Evolutionary conservation across 2,329 filamentous ascomycete genomes (phyloP).

Genomic region (Colletotrichum liaoningense): DNA sequence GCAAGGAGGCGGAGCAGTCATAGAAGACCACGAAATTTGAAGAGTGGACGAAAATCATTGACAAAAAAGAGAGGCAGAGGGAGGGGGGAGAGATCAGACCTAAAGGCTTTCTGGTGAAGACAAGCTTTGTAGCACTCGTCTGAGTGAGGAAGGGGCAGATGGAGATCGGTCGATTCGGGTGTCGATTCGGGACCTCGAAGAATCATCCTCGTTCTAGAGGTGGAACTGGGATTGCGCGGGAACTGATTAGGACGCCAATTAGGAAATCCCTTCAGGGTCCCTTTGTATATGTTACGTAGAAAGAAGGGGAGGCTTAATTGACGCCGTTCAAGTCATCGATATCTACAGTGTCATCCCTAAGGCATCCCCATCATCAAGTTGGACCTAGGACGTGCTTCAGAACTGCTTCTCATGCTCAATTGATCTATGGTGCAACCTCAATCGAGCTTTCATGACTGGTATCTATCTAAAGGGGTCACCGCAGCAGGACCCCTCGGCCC

Average conservation of each 20-base stretch:
- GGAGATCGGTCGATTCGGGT: not conserved
- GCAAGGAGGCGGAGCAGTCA: slow-evolving; percentile 48
- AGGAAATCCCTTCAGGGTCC: not conserved
- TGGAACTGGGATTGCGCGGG: not conserved
- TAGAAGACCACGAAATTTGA: not conserved
- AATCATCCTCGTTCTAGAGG: not conserved
- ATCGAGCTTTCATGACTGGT: slow-evolving; percentile 18
- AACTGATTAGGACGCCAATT: not conserved
- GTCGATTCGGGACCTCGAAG: not conserved
- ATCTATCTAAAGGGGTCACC: slow-evolving; percentile 10
- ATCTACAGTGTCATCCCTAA: not conserved
- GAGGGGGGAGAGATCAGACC: too few species aligned
- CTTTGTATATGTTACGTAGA: slow-evolving; percentile 26
- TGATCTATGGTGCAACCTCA: slow-evolving; percentile 13
- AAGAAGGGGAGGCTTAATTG: slow-evolving; percentile 22
- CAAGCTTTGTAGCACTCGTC: not conserved
- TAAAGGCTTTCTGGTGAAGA: not conserved
- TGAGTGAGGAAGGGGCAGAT: not conserved
- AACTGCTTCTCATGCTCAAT: not conserved
- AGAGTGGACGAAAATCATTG: not conserved
- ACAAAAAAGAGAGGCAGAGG: too few species aligned
- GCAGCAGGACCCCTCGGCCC: not conserved
- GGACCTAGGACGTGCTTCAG: not conserved
- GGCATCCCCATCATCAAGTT: not conserved
- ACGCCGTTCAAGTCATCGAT: slow-evolving; percentile 23